Base-by-base conservation (phyloP, 2,329 filamentous ascomycete species). In the Stachybotrys elegans region DNA sequence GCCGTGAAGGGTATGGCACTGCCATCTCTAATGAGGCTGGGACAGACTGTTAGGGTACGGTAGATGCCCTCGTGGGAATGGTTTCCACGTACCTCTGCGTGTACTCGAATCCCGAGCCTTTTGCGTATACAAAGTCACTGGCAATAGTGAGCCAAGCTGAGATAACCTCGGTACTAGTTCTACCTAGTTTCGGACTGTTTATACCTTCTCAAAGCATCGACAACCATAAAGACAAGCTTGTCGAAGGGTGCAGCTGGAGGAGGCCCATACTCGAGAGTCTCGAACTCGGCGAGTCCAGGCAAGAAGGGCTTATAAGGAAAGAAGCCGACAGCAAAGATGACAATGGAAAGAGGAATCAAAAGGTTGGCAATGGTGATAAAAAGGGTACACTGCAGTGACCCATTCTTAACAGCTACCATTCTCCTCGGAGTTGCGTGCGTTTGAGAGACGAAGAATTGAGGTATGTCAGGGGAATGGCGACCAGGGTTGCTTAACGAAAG, bases 231-330 rank as follows among this genome's bases (percentile, higher is more conserved):
- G 43, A 98, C 75, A 43, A 97, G 73, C 57, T 85, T 90, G 65
- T 97, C 83, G 63, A 98, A 98, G 0, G 86, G 82, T 25, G 87
- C 77, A 40, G 73, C 66, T 4, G 86, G 82, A 6, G 75, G 75
- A 38, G 67, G 57, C 17, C 71, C 81, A 68, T 77, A 73, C 38
- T 72, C 67, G 22, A 78, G 60, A 40, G 75, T 58, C 49, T 80
- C 76, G 64, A 83, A 86, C 50, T 77, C 71, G 9, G 93, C 91
- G 38, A 95, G 71, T 4, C 93, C 93, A 11, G 91, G 83, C 39
- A 98, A 75, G 52, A 95, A 86, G 3, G 93, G 90, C 60, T 98
- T 98, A 68, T 97, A 96, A 7, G 93, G 93, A 60, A 98, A 98
- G 75, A 98, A 98, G 13, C 93, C 92, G 23, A 82, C 80, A 21